Percentiles rank a stretch among this genome's conserved stretches.
Evolutionary conservation across 768 basidiomycete species (phyloP).

Genomic region (Lactifluus hygrophoroides): DNA sequence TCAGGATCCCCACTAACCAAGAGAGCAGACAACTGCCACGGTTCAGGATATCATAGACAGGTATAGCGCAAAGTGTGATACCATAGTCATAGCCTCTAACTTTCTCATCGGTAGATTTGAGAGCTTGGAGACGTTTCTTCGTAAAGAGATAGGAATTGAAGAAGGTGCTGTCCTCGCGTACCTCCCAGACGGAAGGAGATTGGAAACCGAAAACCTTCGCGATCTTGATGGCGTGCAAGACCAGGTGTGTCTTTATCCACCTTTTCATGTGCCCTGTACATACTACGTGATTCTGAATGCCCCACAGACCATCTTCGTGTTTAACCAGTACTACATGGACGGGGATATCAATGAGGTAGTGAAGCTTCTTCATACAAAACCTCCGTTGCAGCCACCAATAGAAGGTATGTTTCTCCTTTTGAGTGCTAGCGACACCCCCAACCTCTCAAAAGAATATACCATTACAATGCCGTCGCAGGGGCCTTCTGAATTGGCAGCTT

Average conservation of each 20-base stretch:
- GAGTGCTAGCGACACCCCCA: neutral
- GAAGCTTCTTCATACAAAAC: constrained; percentile 45
- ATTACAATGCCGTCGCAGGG: constrained; percentile 60
- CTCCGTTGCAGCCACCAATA: constrained; percentile 55
- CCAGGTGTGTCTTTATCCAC: constrained; percentile 44
- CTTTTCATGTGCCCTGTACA: neutral
- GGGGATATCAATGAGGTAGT: constrained; percentile 57
- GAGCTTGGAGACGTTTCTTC: constrained; percentile 59
- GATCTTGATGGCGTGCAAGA: constrained; percentile 66
- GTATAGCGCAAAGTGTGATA: constrained; percentile 29
- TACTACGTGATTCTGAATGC: neutral
- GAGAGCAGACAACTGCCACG: constrained; percentile 44
- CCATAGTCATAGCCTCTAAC: neutral
- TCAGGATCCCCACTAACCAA: neutral
- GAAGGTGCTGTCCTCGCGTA: constrained; percentile 65
- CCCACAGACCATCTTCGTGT: constrained; percentile 62
- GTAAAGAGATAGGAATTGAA: constrained; percentile 62
- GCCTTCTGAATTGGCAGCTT: constrained; percentile 51
- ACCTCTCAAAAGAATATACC: constrained; percentile 38
- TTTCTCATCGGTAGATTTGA: constrained; percentile 38
- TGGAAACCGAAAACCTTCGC: constrained; percentile 65
- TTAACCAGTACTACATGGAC: constrained; percentile 74
- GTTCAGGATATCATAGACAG: constrained; percentile 72
- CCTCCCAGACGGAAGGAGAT: constrained; percentile 66
- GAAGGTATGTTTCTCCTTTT: constrained; percentile 42